Evolutionary conservation across 768 basidiomycete species (phyloP).

Genomic region (Scleroderma bovista): DNA sequence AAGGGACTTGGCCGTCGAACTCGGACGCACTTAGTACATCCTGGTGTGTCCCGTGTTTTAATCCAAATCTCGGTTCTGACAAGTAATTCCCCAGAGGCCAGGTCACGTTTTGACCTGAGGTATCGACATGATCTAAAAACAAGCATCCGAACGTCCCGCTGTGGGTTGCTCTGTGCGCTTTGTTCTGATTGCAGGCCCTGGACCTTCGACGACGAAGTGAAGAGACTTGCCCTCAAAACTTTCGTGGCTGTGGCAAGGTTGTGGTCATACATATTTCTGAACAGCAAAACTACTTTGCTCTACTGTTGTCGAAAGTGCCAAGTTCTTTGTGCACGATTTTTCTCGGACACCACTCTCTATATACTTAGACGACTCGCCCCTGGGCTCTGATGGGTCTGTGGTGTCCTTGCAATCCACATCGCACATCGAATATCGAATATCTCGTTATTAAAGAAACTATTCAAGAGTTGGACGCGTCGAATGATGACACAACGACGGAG

Average conservation of each 20-base stretch:
- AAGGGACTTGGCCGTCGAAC: no score
- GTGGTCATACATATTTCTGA: no score
- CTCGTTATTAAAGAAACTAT: no score
- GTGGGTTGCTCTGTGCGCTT: not conserved
- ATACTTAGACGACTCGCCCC: no score
- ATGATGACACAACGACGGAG: conserved; percentile 65
- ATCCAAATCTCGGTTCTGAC: not conserved
- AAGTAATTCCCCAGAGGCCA: not conserved
- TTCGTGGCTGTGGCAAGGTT: not conserved
- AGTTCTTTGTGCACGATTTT: not conserved
- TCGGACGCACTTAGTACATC: no score
- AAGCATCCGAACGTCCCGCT: not conserved
- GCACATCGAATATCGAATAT: no score
- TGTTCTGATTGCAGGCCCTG: not conserved
- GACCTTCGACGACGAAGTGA: not conserved
- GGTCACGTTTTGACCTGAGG: not conserved
- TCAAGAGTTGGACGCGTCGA: no score
- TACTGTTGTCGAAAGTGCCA: not conserved
- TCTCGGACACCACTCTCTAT: not conserved
- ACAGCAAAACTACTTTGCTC: not conserved
- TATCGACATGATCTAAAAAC: not conserved
- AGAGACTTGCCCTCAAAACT: not conserved
- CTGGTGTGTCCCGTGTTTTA: not conserved
- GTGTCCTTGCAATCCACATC: no score
- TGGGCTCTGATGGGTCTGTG: no score